Conservation (phyloP, 345 rosid genomes). For the Anastatica hierochuntica region DNA sequence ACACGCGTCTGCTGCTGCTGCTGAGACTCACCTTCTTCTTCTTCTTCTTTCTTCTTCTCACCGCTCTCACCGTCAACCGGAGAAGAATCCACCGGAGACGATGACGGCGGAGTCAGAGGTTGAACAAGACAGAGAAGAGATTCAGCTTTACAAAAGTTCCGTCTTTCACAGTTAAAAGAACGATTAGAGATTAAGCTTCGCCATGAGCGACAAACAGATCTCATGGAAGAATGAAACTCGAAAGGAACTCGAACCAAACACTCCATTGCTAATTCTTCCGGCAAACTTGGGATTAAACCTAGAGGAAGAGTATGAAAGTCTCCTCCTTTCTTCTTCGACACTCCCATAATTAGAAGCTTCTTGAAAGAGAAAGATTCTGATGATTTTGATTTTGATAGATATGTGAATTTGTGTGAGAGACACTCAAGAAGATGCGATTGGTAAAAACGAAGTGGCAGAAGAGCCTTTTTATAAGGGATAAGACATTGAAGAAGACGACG, state of each 20-base stretch:
- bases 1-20: constrained; percentile 12
- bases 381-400: background rate
- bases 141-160: constrained; percentile 23
- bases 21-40: constrained; percentile 4
- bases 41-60: no score
- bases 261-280: constrained; percentile 42
- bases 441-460: background rate
- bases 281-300: constrained; percentile 39
- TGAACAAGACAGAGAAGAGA: constrained; percentile 42
- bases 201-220: constrained; percentile 37
- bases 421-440: constrained; percentile 19
- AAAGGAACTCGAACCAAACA: constrained; percentile 46
- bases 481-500: background rate
- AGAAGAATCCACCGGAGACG: no score
- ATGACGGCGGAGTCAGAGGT: constrained; percentile 22
- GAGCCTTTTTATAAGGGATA: background rate
- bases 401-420: background rate
- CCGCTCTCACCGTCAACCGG: background rate
- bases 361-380: constrained; percentile 4
- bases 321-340: background rate
- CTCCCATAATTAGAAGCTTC: constrained; percentile 10
- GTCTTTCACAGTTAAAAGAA: constrained; percentile 23
- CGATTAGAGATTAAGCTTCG: constrained; percentile 22
- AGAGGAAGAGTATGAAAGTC: background rate
- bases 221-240: constrained; percentile 34